These are phyloP conservation scores for Candida hispaniensis DNA, from an alignment of 805 yeast genomes.

Conservation along the genomic window DNA sequence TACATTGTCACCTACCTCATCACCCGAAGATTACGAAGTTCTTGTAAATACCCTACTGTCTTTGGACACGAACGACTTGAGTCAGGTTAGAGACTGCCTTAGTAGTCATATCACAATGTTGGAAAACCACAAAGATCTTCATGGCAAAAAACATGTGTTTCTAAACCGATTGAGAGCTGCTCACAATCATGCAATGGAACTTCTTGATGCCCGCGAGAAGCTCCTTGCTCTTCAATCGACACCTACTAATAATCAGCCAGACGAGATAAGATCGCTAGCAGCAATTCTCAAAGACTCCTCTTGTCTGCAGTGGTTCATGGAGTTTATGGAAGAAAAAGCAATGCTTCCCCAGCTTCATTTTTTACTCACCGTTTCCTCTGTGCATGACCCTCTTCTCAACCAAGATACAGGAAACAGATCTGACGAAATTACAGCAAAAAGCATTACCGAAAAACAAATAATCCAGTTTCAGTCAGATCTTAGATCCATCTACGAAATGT, in stretches of 20 bases:
- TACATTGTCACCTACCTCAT: slow-evolving; percentile 34
- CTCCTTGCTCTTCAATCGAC: too few species aligned
- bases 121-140: slow-evolving; percentile 6
- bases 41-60: slow-evolving; percentile 29
- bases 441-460: slow-evolving; percentile 4
- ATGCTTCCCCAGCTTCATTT: slow-evolving; percentile 43
- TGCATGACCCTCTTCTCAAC: slow-evolving; percentile 65
- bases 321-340: slow-evolving; percentile 43
- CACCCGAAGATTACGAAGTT: slow-evolving; percentile 35
- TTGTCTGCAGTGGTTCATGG: slow-evolving; percentile 40
- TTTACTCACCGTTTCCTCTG: slow-evolving; percentile 56
- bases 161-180: slow-evolving; percentile 25
- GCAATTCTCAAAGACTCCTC: slow-evolving; percentile 42
- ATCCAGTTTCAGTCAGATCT: slow-evolving; percentile 37
- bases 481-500: slow-evolving; percentile 37
- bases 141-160: slow-evolving; percentile 17
- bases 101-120: slow-evolving; percentile 29
- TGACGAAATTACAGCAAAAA: slow-evolving; percentile 16
- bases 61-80: too few species aligned
- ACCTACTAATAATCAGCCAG: slow-evolving; percentile 1
- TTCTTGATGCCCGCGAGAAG: too few species aligned
- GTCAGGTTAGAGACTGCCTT: slow-evolving; percentile 32
- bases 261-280: slow-evolving; percentile 25
- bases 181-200: too few species aligned
- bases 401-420: slow-evolving; percentile 23